Conservation (phyloP, 106 monocot species). For the Allium cepa region DNA sequence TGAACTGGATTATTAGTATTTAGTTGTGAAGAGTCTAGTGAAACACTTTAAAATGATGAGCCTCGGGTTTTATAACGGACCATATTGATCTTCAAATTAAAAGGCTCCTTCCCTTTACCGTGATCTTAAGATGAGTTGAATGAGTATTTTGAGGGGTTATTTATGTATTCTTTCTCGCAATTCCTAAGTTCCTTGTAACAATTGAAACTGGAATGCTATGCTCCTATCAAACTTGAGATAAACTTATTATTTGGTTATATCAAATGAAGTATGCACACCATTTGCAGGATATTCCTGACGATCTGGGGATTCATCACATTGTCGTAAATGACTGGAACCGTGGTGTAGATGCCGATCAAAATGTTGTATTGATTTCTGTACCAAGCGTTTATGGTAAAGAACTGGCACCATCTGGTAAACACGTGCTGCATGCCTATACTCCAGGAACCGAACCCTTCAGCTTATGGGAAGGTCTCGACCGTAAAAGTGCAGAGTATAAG, state of each 20-base stretch:
- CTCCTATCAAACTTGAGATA: too few relatives aligned
- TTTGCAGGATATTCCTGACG: constrained; percentile 55
- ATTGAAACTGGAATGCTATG: too few relatives aligned
- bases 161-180: too few relatives aligned
- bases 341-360: constrained; percentile 92
- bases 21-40: too few relatives aligned
- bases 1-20: too few relatives aligned
- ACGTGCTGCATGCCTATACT: constrained; percentile 87
- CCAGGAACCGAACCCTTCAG: constrained; percentile 88
- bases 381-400: constrained; percentile 75
- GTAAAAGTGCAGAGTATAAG: constrained; percentile 63
- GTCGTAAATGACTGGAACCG: constrained; percentile 87
- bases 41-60: too few relatives aligned
- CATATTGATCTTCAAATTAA: too few relatives aligned
- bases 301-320: constrained; percentile 88
- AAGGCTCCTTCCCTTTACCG: too few relatives aligned
- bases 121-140: too few relatives aligned
- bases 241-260: background rate
- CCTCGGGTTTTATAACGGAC: too few relatives aligned
- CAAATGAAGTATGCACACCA: background rate
- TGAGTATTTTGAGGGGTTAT: too few relatives aligned
- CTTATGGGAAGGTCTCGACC: constrained; percentile 88
- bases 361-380: constrained; percentile 85
- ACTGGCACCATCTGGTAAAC: constrained; percentile 85
- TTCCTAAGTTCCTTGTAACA: too few relatives aligned